Evolutionary conservation across 1,139 yeast genomes (phyloP).

Genomic region (Debaryomycetaceae sp.): DNA sequence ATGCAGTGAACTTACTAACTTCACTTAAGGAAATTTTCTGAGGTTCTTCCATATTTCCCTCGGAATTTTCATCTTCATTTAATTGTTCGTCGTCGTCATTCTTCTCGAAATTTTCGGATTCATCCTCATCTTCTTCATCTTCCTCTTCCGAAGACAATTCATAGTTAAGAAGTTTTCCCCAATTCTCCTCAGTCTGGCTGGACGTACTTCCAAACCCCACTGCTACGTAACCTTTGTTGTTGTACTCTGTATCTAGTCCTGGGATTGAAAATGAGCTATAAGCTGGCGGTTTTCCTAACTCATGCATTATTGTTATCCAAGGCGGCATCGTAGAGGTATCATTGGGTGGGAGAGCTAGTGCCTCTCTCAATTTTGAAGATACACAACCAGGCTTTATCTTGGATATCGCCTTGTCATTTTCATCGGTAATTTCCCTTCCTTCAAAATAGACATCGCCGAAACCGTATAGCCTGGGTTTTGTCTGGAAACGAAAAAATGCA

Average conservation of each 20-base stretch:
- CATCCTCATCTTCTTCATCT: conserved; percentile 18
- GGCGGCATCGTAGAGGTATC: conserved; percentile 59
- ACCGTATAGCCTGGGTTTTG: conserved; percentile 63
- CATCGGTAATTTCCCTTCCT: conserved; percentile 62
- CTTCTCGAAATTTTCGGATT: conserved; percentile 16
- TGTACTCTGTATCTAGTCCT: conserved; percentile 43
- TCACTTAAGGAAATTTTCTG: conserved; percentile 15
- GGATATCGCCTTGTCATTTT: conserved; percentile 30
- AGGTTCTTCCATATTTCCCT: conserved; percentile 8
- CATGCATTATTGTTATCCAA: conserved; percentile 73
- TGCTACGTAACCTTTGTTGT: conserved; percentile 36
- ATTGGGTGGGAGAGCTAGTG: conserved; percentile 66
- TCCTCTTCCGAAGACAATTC: conserved; percentile 36
- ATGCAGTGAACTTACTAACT: conserved; percentile 3
- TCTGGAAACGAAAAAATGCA: conserved; percentile 81
- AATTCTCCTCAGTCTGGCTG: conserved; percentile 25
- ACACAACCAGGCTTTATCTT: conserved; percentile 66
- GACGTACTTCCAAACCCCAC: too few relatives aligned
- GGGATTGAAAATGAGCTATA: conserved; percentile 66
- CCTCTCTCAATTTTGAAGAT: conserved; percentile 56
- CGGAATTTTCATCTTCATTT: conserved; percentile 12
- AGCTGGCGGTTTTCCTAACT: conserved; percentile 82
- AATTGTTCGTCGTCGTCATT: conserved; percentile 17
- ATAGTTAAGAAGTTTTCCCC: conserved; percentile 40
- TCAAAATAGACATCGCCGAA: conserved; percentile 83